Conservation (phyloP, 176 grass and related monocot species). For the Leersia perrieri region DNA sequence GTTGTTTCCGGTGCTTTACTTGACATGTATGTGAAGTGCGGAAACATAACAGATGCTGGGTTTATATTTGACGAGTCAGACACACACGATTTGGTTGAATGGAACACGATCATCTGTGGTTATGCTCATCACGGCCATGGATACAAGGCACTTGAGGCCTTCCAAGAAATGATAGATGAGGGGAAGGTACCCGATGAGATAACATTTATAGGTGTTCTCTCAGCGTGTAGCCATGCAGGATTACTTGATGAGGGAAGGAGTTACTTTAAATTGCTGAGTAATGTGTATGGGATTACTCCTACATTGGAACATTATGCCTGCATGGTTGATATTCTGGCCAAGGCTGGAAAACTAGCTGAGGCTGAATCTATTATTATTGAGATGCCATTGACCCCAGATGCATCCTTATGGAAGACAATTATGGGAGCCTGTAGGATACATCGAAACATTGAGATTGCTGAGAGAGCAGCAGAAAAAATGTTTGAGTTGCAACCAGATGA, state of each 20-base stretch:
- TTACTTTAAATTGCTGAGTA: constrained; percentile 31
- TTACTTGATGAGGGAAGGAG: constrained; percentile 39
- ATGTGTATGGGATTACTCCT: constrained; percentile 33
- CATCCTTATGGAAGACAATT: constrained; percentile 35
- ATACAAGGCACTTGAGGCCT: constrained; percentile 33
- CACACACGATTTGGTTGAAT: constrained; percentile 32
- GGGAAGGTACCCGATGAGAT: constrained; percentile 40
- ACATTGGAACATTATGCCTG: constrained; percentile 40
- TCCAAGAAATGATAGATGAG: constrained; percentile 34
- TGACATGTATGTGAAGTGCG: constrained; percentile 45
- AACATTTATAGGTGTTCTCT: constrained; percentile 39
- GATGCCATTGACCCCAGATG: constrained; percentile 30
- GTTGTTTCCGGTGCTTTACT: constrained; percentile 32
- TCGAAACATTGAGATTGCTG: constrained; percentile 38
- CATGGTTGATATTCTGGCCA: constrained; percentile 49
- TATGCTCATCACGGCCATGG: constrained; percentile 30
- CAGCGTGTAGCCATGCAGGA: constrained; percentile 48
- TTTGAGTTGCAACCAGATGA: constrained; percentile 37
- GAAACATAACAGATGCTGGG: constrained; percentile 30
- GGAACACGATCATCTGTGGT: constrained; percentile 43
- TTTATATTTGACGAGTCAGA: constrained; percentile 22
- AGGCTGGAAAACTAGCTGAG: constrained; percentile 43
- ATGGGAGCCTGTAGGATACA: constrained; percentile 41
- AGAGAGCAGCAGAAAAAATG: constrained; percentile 36
- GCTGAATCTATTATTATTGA: constrained; percentile 36